These are phyloP conservation scores for Glycine latifolia DNA, from an alignment of 306 rosid genomes.

Conservation along the genomic window DNA sequence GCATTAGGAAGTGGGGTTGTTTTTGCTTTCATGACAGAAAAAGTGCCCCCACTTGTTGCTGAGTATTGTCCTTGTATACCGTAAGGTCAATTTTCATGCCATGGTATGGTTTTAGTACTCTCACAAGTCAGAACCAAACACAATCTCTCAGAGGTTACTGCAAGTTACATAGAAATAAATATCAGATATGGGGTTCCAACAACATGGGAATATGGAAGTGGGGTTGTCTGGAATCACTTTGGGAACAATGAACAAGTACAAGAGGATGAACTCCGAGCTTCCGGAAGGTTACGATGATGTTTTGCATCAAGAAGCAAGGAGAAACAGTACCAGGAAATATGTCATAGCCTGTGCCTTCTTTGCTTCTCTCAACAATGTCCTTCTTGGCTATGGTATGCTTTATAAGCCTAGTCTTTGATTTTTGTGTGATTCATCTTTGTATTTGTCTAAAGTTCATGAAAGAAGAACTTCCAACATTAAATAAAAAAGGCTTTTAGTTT, in stretches of 20 bases:
- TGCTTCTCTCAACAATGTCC: conserved; percentile 89
- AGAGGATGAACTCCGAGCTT: conserved; percentile 69
- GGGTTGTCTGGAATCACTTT: conserved; percentile 64
- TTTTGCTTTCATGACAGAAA: conserved; percentile 23
- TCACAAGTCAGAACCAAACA: conserved; percentile 24
- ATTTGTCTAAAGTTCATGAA: not conserved
- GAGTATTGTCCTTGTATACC: not conserved
- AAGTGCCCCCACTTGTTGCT: conserved; percentile 35
- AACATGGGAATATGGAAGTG: conserved; percentile 61
- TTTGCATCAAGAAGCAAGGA: conserved; percentile 50
- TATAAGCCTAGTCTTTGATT: not conserved
- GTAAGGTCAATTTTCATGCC: not conserved
- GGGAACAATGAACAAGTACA: conserved; percentile 69
- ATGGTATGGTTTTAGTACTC: conserved; percentile 20
- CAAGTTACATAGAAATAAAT: not conserved
- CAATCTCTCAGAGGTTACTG: not conserved
- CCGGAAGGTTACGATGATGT: conserved; percentile 53
- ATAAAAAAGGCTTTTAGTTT: not conserved
- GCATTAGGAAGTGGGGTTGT: conserved; percentile 12
- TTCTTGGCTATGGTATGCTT: conserved; percentile 79
- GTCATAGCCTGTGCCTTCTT: conserved; percentile 76
- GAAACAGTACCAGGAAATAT: conserved; percentile 60
- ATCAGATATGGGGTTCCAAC: conserved; percentile 61
- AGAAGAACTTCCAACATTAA: not conserved
- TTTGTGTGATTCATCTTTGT: not conserved